Evolutionary conservation across 2,329 filamentous ascomycete species (phyloP).

Genomic region (Juglanconis sp.): DNA sequence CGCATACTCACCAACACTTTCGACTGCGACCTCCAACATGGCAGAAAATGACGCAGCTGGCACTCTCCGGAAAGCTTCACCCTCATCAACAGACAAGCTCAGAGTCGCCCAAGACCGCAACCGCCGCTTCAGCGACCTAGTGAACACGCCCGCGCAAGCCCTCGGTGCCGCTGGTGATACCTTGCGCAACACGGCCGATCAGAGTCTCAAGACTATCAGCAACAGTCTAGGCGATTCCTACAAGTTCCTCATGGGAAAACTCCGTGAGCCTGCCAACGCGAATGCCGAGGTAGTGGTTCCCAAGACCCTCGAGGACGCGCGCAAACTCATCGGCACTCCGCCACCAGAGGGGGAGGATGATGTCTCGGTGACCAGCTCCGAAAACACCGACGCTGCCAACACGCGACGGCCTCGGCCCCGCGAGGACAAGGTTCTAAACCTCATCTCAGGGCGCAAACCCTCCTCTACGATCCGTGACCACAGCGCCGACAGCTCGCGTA

Average conservation of each 20-base stretch:
- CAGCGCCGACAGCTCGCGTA: conserved; percentile 71
- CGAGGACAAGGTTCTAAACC: conserved; percentile 66
- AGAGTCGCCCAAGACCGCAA: conserved; percentile 57
- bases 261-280: conserved; percentile 52
- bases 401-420: conserved; percentile 25
- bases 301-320: conserved; percentile 88
- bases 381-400: conserved; percentile 27
- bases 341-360: conserved; percentile 53
- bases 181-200: conserved; percentile 83
- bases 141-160: conserved; percentile 78
- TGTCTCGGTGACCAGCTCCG: conserved; percentile 53
- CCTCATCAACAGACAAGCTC: conserved; percentile 41
- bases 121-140: conserved; percentile 77
- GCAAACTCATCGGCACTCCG: conserved; percentile 78
- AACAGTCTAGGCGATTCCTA: conserved; percentile 89
- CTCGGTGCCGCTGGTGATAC: conserved; percentile 81
- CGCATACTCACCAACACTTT: conserved; percentile 47
- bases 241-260: conserved; percentile 84
- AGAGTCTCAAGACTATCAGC: conserved; percentile 87
- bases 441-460: conserved; percentile 64
- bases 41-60: conserved; percentile 21
- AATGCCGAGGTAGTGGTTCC: conserved; percentile 61
- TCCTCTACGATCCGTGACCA: conserved; percentile 54
- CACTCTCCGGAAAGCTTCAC: conserved; percentile 29
- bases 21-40: conserved; percentile 29